Base-by-base conservation (phyloP, 2,329 filamentous ascomycete species). In the Ceratocystiopsis sp. region DNA sequence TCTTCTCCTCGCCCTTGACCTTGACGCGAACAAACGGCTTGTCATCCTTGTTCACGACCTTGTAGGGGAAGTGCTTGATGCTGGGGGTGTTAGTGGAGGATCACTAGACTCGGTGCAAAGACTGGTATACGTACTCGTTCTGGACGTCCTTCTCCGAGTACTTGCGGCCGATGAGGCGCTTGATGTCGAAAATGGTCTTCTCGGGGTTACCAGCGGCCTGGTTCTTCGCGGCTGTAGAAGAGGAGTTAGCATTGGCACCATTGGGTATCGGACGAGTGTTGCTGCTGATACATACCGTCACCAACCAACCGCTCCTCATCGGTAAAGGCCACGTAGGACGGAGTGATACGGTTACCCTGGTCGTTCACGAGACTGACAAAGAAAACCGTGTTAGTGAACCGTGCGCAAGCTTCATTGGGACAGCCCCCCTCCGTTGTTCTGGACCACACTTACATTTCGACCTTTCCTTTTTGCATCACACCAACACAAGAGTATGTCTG, bases 21-120 rank as follows among this genome's bases (percentile, higher is more conserved):
- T 81, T 63, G 55, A 89, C 82, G 60, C 81, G 73, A 59, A 98
- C 78, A 52, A 78, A 67, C 51, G 91, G 91, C 71, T 95, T 94
- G 61, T 79, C 86, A 64, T 82, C 77, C 72, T 91, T 87, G 72
- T 82, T 74, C 58, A 85, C 60, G 48, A 98, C 83, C 69, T 84
- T 85, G 81, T 89, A 98, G 58, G 91, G 89, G 75, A 94, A 95
- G 73, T 95, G 84, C 83, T 98, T 96, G 60, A 91, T 75, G 60
- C 48, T 50, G 42, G 18, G 3, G 16, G 1, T 17, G 40, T 48
- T 43, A 46, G 44, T 5, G 15, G 12, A 18, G 15, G 21, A 4
- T 34, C 29, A 15, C 14, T 8, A 5, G 37, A 0, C 11, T 17
- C 3, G 29, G 4, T 34, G 33, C 17, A 13, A 15, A 25, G 13